A percentile compares a stretch with the other conserved stretches of the same genome.
Evolutionary conservation across 176 grass and related monocot species (phyloP).

Genomic region (Pontederia paniculata): DNA sequence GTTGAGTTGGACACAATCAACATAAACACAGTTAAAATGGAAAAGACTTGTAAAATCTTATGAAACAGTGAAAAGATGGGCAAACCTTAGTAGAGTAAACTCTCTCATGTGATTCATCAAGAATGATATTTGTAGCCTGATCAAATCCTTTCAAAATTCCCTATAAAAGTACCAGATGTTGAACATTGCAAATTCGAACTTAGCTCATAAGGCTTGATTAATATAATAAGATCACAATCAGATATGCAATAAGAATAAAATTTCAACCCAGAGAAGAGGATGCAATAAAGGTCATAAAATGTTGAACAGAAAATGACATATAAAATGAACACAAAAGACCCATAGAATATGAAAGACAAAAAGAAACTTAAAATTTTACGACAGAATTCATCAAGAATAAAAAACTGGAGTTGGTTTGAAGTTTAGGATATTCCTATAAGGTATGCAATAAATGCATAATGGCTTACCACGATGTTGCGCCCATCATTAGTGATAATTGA

Average conservation of each 20-base stretch:
- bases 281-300: background rate
- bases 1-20: background rate
- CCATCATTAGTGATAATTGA: conserved; percentile 97
- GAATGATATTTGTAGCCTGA: conserved; percentile 95
- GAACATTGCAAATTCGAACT: background rate
- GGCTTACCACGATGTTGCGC: conserved; percentile 79
- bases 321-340: background rate
- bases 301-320: background rate
- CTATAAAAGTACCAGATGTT: conserved; percentile 23
- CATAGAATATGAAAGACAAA: background rate
- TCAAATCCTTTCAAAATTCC: conserved; percentile 83
- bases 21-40: background rate
- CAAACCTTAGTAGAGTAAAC: conserved; percentile 84
- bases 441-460: background rate
- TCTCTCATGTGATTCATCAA: conserved; percentile 92
- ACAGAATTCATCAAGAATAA: too few relatives aligned
- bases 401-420: too few relatives aligned
- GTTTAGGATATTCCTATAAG: too few relatives aligned
- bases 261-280: too few relatives aligned
- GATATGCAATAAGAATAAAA: background rate
- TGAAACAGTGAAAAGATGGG: background rate
- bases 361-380: too few relatives aligned
- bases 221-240: background rate
- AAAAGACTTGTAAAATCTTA: background rate
- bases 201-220: background rate